A percentile compares a stretch with the other conserved stretches of the same genome.
Evolutionary conservation across 2,329 filamentous ascomycete genomes (phyloP).

Genomic region (Colletotrichum aenigma): DNA sequence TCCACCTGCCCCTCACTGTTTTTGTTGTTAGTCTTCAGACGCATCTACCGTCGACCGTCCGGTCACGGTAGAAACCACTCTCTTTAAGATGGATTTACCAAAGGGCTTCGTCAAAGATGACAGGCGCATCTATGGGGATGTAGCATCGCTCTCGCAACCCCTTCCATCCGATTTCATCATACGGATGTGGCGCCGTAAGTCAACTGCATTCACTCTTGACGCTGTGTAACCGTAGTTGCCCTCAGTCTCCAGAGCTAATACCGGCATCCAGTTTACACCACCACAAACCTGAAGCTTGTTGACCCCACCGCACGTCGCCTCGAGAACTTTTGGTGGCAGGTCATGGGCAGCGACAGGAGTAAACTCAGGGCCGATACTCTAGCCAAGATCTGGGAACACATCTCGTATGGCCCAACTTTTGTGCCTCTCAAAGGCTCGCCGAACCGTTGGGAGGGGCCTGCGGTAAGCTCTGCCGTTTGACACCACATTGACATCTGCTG

Average conservation of each 20-base stretch:
- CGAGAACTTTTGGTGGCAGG: conserved; percentile 71
- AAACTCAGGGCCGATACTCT: conserved; percentile 57
- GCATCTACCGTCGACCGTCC: conserved; percentile 12
- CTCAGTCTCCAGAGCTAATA: neutral
- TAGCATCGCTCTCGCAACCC: conserved; percentile 18
- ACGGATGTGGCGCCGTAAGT: conserved; percentile 22
- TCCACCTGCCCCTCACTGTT: neutral
- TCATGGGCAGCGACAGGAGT: conserved; percentile 63
- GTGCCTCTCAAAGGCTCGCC: conserved; percentile 58
- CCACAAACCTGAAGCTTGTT: conserved; percentile 60
- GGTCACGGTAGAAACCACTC: conserved; percentile 13
- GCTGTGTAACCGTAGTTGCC: neutral
- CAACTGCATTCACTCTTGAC: neutral
- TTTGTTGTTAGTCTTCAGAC: neutral
- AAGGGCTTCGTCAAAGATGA: conserved; percentile 23
- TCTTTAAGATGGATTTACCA: conserved; percentile 22
- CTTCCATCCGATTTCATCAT: conserved; percentile 19
- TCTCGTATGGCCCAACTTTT: conserved; percentile 62
- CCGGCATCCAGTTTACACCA: conserved; percentile 58
- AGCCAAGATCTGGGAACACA: conserved; percentile 60
- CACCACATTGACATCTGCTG: neutral
- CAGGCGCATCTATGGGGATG: conserved; percentile 20
- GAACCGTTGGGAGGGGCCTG: conserved; percentile 56
- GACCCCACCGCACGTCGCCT: conserved; percentile 67
- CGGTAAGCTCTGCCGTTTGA: conserved; percentile 38